A percentile compares a stretch with the other conserved stretches of the same genome.
Evolutionary conservation across 164 flowering plant genomes (phyloP).

Genomic region (Cinnamomum micranthum): DNA sequence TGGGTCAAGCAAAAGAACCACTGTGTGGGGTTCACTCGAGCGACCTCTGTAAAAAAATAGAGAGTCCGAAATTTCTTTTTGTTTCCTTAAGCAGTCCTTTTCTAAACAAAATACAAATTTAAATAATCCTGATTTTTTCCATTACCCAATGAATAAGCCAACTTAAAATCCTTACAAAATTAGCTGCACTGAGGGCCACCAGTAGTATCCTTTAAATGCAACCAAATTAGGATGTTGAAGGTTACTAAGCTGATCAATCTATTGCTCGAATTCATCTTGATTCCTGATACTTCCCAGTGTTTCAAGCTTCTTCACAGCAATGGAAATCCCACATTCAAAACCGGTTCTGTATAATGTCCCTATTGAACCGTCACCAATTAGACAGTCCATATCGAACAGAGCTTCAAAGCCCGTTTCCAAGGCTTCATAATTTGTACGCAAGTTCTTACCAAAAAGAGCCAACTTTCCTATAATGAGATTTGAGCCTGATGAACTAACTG

Average conservation of each 20-base stretch:
- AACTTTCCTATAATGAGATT: constrained; percentile 80
- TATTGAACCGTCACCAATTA: constrained; percentile 80
- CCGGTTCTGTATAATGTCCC: constrained; percentile 79
- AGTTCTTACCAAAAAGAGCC: constrained; percentile 85
- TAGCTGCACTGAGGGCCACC: constrained; percentile 84
- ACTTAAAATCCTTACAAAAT: too few species aligned
- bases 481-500: constrained; percentile 68
- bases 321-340: constrained; percentile 79
- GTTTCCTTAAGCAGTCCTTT: too few species aligned
- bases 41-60: too few species aligned
- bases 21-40: too few species aligned
- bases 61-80: too few species aligned
- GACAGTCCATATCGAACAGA: constrained; percentile 76
- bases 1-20: too few species aligned
- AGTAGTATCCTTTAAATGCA: constrained; percentile 84
- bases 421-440: constrained; percentile 88
- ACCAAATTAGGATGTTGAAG: constrained; percentile 74
- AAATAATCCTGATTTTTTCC: too few species aligned
- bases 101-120: too few species aligned
- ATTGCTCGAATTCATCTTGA: constrained; percentile 95
- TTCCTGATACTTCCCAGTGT: constrained; percentile 74
- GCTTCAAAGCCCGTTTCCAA: constrained; percentile 97
- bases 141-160: too few species aligned
- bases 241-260: constrained; percentile 67
- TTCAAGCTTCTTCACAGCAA: constrained; percentile 94